A percentile compares a stretch with the other conserved stretches of the same genome.
Conservation (phyloP, 331 rosid genomes). For the Prunus yedoensis region DNA sequence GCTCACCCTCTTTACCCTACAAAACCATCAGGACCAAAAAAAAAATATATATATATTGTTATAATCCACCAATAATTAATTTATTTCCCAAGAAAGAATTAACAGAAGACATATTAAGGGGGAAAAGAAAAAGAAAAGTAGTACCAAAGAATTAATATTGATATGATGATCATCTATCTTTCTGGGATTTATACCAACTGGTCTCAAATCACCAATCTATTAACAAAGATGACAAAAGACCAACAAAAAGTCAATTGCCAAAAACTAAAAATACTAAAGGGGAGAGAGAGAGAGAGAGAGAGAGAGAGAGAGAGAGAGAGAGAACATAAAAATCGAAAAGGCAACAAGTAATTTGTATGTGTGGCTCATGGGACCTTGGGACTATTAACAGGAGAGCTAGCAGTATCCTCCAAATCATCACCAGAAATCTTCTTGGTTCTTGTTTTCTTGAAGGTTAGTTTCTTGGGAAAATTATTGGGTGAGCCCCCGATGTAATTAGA, state of each 20-base stretch:
- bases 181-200: constrained; percentile 41
- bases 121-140: not conserved
- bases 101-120: not conserved
- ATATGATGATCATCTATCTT: constrained; percentile 34
- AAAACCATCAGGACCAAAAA: constrained; percentile 13
- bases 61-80: not conserved
- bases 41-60: not conserved
- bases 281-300: not conserved
- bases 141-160: constrained; percentile 52
- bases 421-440: constrained; percentile 43
- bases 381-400: constrained; percentile 85
- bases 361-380: constrained; percentile 62
- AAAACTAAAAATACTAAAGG: not conserved
- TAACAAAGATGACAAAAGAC: not conserved
- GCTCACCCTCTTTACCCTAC: constrained; percentile 42
- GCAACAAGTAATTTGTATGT: not conserved
- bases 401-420: constrained; percentile 82
- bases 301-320: not conserved
- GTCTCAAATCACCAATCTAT: constrained; percentile 59
- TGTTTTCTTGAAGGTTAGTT: constrained; percentile 55
- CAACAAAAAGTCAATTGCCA: not conserved
- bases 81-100: not conserved
- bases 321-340: not conserved
- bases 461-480: constrained; percentile 35
- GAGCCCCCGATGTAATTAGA: not conserved